These are phyloP conservation scores for Neurospora pannonica DNA, from an alignment of 495 filamentous ascomycete species.

Conservation along the genomic window DNA sequence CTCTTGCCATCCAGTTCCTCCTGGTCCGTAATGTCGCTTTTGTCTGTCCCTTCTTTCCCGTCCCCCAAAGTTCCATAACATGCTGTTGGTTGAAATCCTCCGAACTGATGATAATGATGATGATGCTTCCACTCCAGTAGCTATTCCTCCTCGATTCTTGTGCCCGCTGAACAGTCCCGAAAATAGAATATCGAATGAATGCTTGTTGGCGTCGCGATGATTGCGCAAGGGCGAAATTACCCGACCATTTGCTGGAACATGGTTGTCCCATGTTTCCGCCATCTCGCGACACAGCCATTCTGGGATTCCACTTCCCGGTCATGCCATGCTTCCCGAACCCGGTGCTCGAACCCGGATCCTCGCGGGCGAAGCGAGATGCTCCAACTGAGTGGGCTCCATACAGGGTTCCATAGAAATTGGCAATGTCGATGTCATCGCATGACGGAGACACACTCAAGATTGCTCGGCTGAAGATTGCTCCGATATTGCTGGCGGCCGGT, in stretches of 20 bases:
- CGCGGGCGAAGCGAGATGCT: neutral
- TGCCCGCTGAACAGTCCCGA: neutral
- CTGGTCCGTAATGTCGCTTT: neutral
- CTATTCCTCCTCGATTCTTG: neutral
- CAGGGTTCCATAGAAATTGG: neutral
- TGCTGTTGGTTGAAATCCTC: neutral
- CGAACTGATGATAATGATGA: neutral
- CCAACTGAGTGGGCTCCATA: neutral
- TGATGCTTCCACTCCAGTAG: neutral
- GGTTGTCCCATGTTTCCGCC: neutral
- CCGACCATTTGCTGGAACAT: neutral
- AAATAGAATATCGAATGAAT: neutral
- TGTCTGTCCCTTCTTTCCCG: neutral
- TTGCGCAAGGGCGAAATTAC: neutral
- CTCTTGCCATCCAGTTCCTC: neutral
- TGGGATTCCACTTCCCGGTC: neutral
- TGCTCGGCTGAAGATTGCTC: neutral
- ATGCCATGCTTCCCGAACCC: neutral
- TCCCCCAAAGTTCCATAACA: neutral
- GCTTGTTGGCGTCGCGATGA: neutral
- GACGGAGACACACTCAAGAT: neutral
- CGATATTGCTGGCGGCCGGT: neutral
- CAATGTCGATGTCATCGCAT: neutral
- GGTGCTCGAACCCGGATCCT: neutral
- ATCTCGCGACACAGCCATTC: neutral